These are phyloP conservation scores for Kitagawia praeruptora DNA, from an alignment of 129 eudicot genomes.

Conservation along the genomic window DNA sequence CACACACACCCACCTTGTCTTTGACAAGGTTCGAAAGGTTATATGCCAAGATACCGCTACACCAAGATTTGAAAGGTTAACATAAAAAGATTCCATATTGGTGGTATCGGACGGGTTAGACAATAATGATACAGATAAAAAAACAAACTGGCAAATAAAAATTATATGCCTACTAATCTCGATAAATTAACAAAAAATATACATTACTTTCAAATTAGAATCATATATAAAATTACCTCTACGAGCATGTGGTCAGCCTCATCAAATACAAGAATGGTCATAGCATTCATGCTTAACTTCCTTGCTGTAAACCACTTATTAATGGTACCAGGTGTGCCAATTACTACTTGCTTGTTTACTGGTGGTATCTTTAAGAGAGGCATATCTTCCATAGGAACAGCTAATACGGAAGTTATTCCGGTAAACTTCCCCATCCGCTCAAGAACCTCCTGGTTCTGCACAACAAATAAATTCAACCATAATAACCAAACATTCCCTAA, in stretches of 20 bases:
- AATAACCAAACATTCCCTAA: neutral
- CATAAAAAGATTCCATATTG: neutral
- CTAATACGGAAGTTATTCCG: constrained; percentile 60
- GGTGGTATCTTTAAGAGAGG: constrained; percentile 42
- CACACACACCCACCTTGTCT: too few relatives aligned
- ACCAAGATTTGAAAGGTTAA: too few relatives aligned
- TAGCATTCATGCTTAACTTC: constrained; percentile 45
- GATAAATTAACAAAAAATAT: neutral
- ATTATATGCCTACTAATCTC: neutral
- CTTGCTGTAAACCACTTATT: constrained; percentile 48
- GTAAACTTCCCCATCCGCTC: constrained; percentile 73
- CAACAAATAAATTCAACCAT: constrained; percentile 2
- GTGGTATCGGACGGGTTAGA: neutral
- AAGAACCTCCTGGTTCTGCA: constrained; percentile 86
- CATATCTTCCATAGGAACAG: constrained; percentile 49
- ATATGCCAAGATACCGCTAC: too few relatives aligned
- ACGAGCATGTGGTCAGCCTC: constrained; percentile 94
- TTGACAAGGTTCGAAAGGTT: too few relatives aligned
- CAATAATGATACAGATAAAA: neutral
- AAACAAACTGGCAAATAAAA: neutral
- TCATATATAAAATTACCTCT: constrained; percentile 34
- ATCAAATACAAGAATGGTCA: constrained; percentile 92
- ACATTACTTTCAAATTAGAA: neutral
- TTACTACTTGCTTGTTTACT: constrained; percentile 58
- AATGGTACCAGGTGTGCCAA: constrained; percentile 88